phyloP scores from a whole-genome alignment of 78 protist genomes.

The Dictyostelium discoideum region DNA sequence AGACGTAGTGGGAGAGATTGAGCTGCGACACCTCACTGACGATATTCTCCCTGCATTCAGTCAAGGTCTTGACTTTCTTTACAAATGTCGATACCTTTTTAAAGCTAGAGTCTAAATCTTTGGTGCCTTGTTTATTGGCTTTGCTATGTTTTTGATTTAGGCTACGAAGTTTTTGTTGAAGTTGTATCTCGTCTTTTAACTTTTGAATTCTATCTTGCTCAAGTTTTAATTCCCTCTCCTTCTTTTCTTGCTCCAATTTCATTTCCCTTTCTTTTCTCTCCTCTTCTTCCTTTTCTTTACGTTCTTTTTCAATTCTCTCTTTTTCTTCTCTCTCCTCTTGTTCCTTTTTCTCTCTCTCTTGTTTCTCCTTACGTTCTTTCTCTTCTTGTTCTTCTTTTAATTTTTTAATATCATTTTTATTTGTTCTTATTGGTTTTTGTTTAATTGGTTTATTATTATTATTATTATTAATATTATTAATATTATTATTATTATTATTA shows the following conservation, averaged over 20 bases:
- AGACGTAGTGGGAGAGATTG: conserved; percentile 42
- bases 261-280: conserved; percentile 5
- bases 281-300: not conserved
- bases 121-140: not conserved
- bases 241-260: conserved; percentile 15
- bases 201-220: conserved; percentile 27
- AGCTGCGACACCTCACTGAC: conserved; percentile 21
- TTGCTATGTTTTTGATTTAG: not conserved
- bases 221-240: not conserved
- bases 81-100: conserved; percentile 48
- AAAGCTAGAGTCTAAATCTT: conserved; percentile 44
- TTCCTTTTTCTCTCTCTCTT: conserved; percentile 4
- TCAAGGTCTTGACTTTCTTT: conserved; percentile 32
- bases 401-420: not conserved
- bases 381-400: conserved; percentile 11
- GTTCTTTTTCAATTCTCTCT: conserved; percentile 5
- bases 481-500: not conserved
- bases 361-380: not conserved
- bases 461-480: not conserved
- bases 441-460: not conserved
- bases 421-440: conserved; percentile 5
- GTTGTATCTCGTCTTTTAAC: conserved; percentile 23
- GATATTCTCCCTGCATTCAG: conserved; percentile 26
- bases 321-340: not conserved
- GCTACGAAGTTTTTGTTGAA: not conserved